Percentiles rank a stretch among this genome's conserved stretches.
These are phyloP conservation scores for Senna tora DNA, from an alignment of 306 rosid genomes.

Conservation along the genomic window DNA sequence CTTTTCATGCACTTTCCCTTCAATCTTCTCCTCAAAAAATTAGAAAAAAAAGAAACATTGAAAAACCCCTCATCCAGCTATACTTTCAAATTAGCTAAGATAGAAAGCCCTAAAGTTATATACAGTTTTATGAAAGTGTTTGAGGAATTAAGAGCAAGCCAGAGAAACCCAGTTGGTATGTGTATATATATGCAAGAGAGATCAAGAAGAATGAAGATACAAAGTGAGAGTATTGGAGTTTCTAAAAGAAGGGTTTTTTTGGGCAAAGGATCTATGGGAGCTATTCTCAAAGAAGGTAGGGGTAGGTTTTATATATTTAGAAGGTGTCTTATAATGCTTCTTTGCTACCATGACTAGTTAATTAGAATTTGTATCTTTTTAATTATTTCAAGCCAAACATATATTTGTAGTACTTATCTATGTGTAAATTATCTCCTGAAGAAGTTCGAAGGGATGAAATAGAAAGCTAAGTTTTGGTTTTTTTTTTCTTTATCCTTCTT, in stretches of 20 bases:
- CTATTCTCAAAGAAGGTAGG: constrained; percentile 56
- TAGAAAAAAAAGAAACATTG: too few species aligned
- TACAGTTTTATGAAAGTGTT: constrained; percentile 26
- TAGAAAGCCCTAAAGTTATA: constrained; percentile 32
- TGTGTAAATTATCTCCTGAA: constrained; percentile 27
- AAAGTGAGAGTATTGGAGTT: constrained; percentile 39
- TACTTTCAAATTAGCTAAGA: constrained; percentile 23
- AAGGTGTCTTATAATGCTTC: constrained; percentile 55
- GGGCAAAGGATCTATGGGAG: constrained; percentile 48
- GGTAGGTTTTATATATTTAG: constrained; percentile 61
- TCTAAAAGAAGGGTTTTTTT: constrained; percentile 47
- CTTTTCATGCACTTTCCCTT: constrained; percentile 35
- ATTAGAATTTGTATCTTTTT: neutral
- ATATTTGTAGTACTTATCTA: neutral
- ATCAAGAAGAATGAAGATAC: constrained; percentile 38
- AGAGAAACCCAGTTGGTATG: constrained; percentile 3
- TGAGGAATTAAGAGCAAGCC: constrained; percentile 26
- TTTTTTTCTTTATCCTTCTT: constrained; percentile 1
- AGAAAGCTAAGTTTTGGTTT: constrained; percentile 8
- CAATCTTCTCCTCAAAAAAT: constrained; percentile 37
- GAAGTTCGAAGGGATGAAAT: constrained; percentile 16
- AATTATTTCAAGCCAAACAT: constrained; percentile 1
- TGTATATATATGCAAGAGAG: constrained; percentile 25
- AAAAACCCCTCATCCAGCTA: neutral
- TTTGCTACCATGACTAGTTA: constrained; percentile 46